These are phyloP conservation scores for Solanum chiquidenum DNA, from an alignment of 257 asterid genomes.

Conservation along the genomic window DNA sequence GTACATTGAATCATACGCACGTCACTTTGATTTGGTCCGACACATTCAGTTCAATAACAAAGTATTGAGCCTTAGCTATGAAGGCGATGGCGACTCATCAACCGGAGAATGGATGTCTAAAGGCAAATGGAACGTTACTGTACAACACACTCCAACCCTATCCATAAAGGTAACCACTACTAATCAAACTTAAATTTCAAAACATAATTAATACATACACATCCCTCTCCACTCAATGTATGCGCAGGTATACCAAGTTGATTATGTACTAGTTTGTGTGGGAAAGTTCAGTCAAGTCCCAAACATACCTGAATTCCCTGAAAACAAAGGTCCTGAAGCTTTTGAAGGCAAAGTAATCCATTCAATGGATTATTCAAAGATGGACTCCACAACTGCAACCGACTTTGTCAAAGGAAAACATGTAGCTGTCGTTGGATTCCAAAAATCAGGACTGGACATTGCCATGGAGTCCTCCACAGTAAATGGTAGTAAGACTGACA, in stretches of 20 bases:
- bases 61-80: conserved; percentile 23
- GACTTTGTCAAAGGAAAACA: not conserved
- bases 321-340: conserved; percentile 23
- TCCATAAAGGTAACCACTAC: conserved; percentile 1
- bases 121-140: conserved; percentile 27
- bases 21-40: conserved; percentile 19
- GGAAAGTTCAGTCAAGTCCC: conserved; percentile 34
- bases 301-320: conserved; percentile 16
- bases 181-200: no score
- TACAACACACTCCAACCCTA: conserved; percentile 7
- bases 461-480: conserved; percentile 28
- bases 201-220: no score
- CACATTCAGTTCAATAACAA: conserved; percentile 23
- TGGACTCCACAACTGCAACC: conserved; percentile 11
- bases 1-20: conserved; percentile 28
- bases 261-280: conserved; percentile 25
- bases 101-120: conserved; percentile 17
- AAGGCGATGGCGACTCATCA: not conserved
- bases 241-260: not conserved
- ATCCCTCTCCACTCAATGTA: no score
- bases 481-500: conserved; percentile 1
- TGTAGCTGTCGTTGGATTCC: conserved; percentile 21
- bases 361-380: conserved; percentile 7
- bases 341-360: conserved; percentile 22
- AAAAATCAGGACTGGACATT: conserved; percentile 44